phyloP scores from a whole-genome alignment of 129 eudicot species.

The Artemisia argyi region DNA sequence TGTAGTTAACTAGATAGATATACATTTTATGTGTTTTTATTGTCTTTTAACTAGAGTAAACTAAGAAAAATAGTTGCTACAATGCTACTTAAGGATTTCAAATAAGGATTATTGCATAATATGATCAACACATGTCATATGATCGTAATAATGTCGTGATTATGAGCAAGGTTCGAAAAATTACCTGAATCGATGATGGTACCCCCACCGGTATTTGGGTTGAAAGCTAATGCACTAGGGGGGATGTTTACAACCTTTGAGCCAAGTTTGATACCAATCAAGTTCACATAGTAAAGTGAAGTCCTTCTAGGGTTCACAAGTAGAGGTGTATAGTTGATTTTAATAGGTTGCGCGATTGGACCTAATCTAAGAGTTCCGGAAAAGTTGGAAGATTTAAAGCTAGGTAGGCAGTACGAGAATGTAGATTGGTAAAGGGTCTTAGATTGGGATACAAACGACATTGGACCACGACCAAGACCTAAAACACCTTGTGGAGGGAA shows the following conservation, averaged over 20 bases:
- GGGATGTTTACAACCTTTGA: slow-evolving; percentile 61
- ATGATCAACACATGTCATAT: neutral
- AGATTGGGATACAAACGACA: slow-evolving; percentile 72
- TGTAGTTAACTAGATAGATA: no score
- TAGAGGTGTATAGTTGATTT: slow-evolving; percentile 64
- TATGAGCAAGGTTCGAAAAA: neutral
- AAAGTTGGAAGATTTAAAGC: slow-evolving; percentile 69
- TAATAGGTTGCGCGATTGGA: slow-evolving; percentile 66
- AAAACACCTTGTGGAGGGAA: slow-evolving; percentile 85
- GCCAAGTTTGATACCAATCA: slow-evolving; percentile 68
- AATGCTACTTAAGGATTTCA: no score
- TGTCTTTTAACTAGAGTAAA: no score
- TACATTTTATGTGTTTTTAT: no score
- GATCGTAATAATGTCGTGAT: neutral
- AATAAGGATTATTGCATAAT: neutral
- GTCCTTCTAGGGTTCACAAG: slow-evolving; percentile 85
- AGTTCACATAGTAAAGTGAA: slow-evolving; percentile 81
- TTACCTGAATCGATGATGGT: slow-evolving; percentile 89
- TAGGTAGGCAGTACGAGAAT: slow-evolving; percentile 93
- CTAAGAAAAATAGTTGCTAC: no score
- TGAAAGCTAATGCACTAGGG: slow-evolving; percentile 61
- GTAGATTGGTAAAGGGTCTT: slow-evolving; percentile 66
- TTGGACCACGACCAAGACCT: slow-evolving; percentile 93
- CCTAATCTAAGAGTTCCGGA: slow-evolving; percentile 84
- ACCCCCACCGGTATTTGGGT: slow-evolving; percentile 82